phyloP scores from a whole-genome alignment of 2,329 filamentous ascomycete genomes.

The Aspergillus tubingensis region DNA sequence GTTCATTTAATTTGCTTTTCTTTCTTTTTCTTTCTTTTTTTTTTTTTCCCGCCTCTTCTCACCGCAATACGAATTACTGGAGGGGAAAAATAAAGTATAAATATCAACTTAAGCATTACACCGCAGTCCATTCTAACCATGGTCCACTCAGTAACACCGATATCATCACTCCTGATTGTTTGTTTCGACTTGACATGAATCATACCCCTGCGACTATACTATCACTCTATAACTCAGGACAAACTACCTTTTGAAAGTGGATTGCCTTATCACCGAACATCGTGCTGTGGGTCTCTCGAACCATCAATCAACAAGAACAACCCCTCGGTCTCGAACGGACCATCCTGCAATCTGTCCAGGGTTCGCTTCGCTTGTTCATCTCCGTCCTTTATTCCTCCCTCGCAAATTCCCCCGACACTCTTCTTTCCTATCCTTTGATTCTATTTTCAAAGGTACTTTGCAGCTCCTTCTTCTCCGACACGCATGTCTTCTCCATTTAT shows the following conservation, averaged over 20 bases:
- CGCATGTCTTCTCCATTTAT: neutral
- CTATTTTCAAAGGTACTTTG: neutral
- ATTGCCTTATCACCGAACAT: neutral
- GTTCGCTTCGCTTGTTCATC: neutral
- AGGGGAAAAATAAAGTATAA: too few species aligned
- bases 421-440: neutral
- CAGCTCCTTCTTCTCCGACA: neutral
- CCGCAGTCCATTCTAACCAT: too few species aligned
- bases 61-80: too few species aligned
- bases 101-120: too few species aligned
- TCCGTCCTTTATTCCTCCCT: neutral
- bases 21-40: too few species aligned
- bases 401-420: neutral
- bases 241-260: neutral
- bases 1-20: too few species aligned
- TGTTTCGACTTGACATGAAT: too few species aligned
- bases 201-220: too few species aligned
- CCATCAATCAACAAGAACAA: neutral
- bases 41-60: too few species aligned
- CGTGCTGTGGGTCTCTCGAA: neutral
- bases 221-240: too few species aligned
- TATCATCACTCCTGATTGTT: too few species aligned
- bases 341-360: slow-evolving; percentile 1
- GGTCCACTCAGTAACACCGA: too few species aligned
- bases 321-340: neutral